phyloP scores from a whole-genome alignment of 2,329 filamentous ascomycete species.

The Magnaporthales sp. region DNA sequence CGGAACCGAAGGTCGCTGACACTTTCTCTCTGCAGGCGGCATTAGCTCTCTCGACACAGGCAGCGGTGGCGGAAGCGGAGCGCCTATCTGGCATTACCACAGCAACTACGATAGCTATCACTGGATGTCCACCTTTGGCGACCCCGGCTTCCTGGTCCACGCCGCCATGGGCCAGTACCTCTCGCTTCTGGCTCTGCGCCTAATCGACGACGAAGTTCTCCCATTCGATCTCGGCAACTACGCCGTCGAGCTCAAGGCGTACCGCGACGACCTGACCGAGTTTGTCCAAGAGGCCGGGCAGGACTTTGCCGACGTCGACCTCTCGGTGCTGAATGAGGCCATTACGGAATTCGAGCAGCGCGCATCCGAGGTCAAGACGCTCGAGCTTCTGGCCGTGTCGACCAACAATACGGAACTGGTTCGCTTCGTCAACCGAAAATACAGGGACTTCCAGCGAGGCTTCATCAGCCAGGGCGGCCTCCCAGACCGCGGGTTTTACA shows the following conservation, averaged over 20 bases:
- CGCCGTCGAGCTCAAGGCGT: slow-evolving; percentile 26
- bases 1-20: neutral
- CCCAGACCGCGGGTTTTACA: slow-evolving; percentile 34
- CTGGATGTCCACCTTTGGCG: slow-evolving; percentile 77
- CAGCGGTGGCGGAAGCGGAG: slow-evolving; percentile 34
- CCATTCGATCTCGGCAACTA: slow-evolving; percentile 33
- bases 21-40: neutral
- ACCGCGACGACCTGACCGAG: slow-evolving; percentile 26
- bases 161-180: slow-evolving; percentile 42
- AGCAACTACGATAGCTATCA: slow-evolving; percentile 76
- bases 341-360: slow-evolving; percentile 17
- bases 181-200: slow-evolving; percentile 27
- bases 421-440: slow-evolving; percentile 34
- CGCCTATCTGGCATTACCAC: slow-evolving; percentile 63
- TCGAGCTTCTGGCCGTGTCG: slow-evolving; percentile 6
- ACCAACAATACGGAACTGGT: slow-evolving; percentile 20
- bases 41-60: slow-evolving; percentile 43
- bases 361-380: slow-evolving; percentile 5
- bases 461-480: slow-evolving; percentile 39
- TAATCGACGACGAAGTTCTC: slow-evolving; percentile 27
- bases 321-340: slow-evolving; percentile 25
- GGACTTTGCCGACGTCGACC: slow-evolving; percentile 22
- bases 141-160: slow-evolving; percentile 55
- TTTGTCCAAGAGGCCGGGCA: slow-evolving; percentile 19
- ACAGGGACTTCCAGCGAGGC: slow-evolving; percentile 37